Evolutionary conservation across 768 basidiomycete genomes (phyloP).

Genomic region (Coprinellus micaceus): DNA sequence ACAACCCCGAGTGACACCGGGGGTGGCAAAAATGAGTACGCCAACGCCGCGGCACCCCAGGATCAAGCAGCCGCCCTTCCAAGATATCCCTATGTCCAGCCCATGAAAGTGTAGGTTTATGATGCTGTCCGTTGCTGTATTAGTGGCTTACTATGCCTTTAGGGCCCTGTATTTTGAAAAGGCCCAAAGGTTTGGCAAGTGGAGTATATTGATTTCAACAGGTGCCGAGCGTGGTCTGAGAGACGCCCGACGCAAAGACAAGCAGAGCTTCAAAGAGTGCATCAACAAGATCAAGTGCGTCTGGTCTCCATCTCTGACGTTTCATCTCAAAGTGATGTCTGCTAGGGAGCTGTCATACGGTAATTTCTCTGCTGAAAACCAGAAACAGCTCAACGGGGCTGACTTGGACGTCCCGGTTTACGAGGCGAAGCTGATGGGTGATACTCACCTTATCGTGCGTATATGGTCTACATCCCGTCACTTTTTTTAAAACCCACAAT

Average conservation of each 20-base stretch:
- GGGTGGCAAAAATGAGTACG: neutral
- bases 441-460: slow-evolving; percentile 48
- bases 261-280: slow-evolving; percentile 46
- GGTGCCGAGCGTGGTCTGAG: slow-evolving; percentile 48
- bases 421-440: slow-evolving; percentile 63
- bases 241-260: slow-evolving; percentile 41
- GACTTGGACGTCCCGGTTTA: slow-evolving; percentile 52
- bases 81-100: slow-evolving; percentile 42
- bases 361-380: slow-evolving; percentile 65
- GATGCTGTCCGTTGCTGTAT: neutral
- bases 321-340: neutral
- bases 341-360: slow-evolving; percentile 65
- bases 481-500: neutral
- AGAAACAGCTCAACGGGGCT: slow-evolving; percentile 47
- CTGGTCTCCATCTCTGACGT: neutral
- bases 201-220: slow-evolving; percentile 55
- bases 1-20: neutral
- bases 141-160: neutral
- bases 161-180: slow-evolving; percentile 57
- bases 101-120: slow-evolving; percentile 46
- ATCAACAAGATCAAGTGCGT: slow-evolving; percentile 67
- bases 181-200: slow-evolving; percentile 58
- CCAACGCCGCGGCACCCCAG: neutral
- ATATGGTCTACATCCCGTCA: neutral
- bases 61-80: slow-evolving; percentile 4